Conservation (phyloP, 768 basidiomycete genomes). For the Sarcodon aspratus region DNA sequence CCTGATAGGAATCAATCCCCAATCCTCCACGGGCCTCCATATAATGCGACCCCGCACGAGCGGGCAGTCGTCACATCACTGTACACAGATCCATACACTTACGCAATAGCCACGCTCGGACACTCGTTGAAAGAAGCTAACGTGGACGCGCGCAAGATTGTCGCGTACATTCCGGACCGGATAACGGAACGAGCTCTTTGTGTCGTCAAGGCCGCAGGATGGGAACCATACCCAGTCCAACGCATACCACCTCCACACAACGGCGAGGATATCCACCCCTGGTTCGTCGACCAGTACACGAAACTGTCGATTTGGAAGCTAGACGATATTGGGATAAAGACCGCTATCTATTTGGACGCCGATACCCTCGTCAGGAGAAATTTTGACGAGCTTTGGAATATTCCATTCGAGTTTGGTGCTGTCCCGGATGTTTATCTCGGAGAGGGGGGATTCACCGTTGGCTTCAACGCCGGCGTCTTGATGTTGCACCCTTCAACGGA, state of each 20-base stretch:
- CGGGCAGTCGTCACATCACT: conserved; percentile 19
- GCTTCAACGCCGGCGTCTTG: conserved; percentile 27
- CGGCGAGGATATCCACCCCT: conserved; percentile 15
- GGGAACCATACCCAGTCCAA: conserved; percentile 16
- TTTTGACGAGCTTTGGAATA: conserved; percentile 23
- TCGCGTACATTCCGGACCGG: conserved; percentile 20
- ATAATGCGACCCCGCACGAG: conserved; percentile 3
- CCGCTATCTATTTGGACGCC: conserved; percentile 22
- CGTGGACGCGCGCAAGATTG: conserved; percentile 16
- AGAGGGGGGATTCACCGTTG: conserved; percentile 14
- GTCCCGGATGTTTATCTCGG: conserved; percentile 19
- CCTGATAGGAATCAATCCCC: not conserved
- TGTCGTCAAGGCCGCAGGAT: conserved; percentile 17
- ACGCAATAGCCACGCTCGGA: conserved; percentile 19
- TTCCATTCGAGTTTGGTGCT: conserved; percentile 22
- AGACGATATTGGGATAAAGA: conserved; percentile 16
- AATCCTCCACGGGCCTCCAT: not conserved
- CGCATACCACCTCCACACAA: conserved; percentile 20
- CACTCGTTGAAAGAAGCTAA: conserved; percentile 17
- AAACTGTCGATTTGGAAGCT: conserved; percentile 24
- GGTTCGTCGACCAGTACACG: conserved; percentile 24
- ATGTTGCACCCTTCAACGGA: conserved; percentile 18
- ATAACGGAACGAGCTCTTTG: conserved; percentile 19
- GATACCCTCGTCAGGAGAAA: conserved; percentile 21
- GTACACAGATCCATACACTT: conserved; percentile 20